Percentiles rank a stretch among this genome's conserved stretches.
These are phyloP conservation scores for Leavenworthia alabamica DNA, from an alignment of 345 rosid species.

Conservation along the genomic window DNA sequence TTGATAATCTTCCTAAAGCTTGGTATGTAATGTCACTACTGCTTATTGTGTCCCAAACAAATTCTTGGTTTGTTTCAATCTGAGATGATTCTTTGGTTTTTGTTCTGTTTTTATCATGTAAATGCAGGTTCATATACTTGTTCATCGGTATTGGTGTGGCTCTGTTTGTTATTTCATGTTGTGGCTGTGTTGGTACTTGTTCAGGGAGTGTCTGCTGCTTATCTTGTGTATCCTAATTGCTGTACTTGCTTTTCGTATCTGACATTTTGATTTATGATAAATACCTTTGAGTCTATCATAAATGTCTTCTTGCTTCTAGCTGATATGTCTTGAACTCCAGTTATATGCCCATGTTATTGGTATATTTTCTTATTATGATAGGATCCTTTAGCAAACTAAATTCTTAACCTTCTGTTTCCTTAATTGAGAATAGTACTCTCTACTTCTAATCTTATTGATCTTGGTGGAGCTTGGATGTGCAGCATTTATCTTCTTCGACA, in stretches of 20 bases:
- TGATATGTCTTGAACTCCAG: too few relatives aligned
- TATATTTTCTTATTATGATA: too few relatives aligned
- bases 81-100: too few relatives aligned
- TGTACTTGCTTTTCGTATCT: too few relatives aligned
- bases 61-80: too few relatives aligned
- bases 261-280: too few relatives aligned
- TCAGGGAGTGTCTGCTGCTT: conserved; percentile 90
- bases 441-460: conserved; percentile 72
- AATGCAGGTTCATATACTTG: conserved; percentile 84
- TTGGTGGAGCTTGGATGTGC: conserved; percentile 85
- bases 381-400: too few relatives aligned
- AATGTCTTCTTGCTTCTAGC: too few relatives aligned
- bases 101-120: too few relatives aligned
- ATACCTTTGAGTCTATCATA: too few relatives aligned
- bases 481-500: conserved; percentile 88
- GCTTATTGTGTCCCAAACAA: not conserved
- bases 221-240: conserved; percentile 77
- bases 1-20: conserved; percentile 69
- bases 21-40: conserved; percentile 92
- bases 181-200: conserved; percentile 78
- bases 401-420: too few relatives aligned
- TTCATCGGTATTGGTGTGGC: conserved; percentile 79
- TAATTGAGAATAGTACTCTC: conserved; percentile 63
- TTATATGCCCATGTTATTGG: too few relatives aligned
- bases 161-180: conserved; percentile 75